Evolutionary conservation across 371 early-diverging fungal species (phyloP), one percentile per base, ranked within the genome.

Genomic region (Mucor plumbeus): DNA sequence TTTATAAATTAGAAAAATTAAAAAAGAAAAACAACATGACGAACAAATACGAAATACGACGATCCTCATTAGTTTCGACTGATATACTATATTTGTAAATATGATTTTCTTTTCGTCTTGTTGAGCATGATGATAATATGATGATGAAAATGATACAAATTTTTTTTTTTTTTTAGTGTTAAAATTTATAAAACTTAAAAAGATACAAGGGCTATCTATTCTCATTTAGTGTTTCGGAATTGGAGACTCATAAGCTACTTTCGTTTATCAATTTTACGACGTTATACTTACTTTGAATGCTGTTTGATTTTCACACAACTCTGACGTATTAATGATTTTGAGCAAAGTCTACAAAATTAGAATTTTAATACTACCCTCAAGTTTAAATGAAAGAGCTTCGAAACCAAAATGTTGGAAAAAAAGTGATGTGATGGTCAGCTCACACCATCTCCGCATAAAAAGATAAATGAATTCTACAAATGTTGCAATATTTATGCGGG

Each of bases 341-440:
- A 26, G 26, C 26, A 26, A 26, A 26, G 26, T 26, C 26, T 26
- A 26, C 26, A 26, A 26, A 3, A 3, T 26, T 26, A 26, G 26
- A 26, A 26, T 26, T n/a, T n/a, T n/a, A n/a, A n/a, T n/a, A n/a
- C n/a, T n/a, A n/a, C n/a, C n/a, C 26, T 26, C 26, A 26, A 26
- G 26, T 26, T 26, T 26, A 26, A 1, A 26, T 26, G 26, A 26
- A 26, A 3, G 26, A 1, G 26, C 48, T 8, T 36, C n/a, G 63
- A 36, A 6, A 19, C 31, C 31, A 15, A 15, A 47, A 39, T 35
- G 58, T 17, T 15, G 15, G 19, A 38, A 19, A 34, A 36, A 58
- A 58, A 58, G 48, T 44, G 61, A 48, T 54, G 54, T 54, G 54
- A 54, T 54, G 31, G 33, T 54, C 54, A 54, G 54, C 54, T 33